A percentile compares a stretch with the other conserved stretches of the same genome.
phyloP scores from a whole-genome alignment of 202 grass and related monocot genomes.

The Elaeis oleifera region DNA sequence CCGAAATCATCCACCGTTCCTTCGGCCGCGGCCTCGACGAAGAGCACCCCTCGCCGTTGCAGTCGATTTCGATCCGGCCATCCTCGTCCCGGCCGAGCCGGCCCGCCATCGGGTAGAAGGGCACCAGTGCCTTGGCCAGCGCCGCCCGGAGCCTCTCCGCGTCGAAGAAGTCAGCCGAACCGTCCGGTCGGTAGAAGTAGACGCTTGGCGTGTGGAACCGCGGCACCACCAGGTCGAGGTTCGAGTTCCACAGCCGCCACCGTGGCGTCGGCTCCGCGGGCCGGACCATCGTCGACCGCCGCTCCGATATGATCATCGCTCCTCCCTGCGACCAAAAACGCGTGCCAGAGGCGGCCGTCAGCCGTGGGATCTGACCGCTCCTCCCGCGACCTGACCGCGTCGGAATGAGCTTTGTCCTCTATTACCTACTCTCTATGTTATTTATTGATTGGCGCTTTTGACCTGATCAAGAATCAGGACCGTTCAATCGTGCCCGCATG shows the following conservation, averaged over 20 bases:
- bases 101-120: constrained; percentile 67
- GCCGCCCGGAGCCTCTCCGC: constrained; percentile 26
- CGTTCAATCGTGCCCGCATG: too few species aligned
- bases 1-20: constrained; percentile 36
- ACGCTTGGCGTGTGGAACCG: constrained; percentile 41
- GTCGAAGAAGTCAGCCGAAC: constrained; percentile 27
- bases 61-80: constrained; percentile 41
- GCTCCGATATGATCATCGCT: too few species aligned
- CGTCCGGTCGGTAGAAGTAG: constrained; percentile 41
- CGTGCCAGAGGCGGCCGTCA: too few species aligned
- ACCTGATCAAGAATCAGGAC: too few species aligned
- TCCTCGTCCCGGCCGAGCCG: constrained; percentile 17
- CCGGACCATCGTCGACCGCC: constrained; percentile 40
- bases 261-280: constrained; percentile 53
- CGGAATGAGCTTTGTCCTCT: too few species aligned
- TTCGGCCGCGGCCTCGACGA: constrained; percentile 36
- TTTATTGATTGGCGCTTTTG: too few species aligned
- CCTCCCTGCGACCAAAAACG: too few species aligned
- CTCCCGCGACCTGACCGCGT: too few species aligned
- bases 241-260: constrained; percentile 49
- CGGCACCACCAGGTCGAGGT: constrained; percentile 46
- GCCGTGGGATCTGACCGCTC: too few species aligned
- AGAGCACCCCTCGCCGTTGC: constrained; percentile 40
- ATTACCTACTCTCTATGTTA: too few species aligned
- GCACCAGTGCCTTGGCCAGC: constrained; percentile 38